Percentiles rank a stretch among this genome's conserved stretches.
Evolutionary conservation across 177 flowering plant genomes (phyloP).

Genomic region (Vitis hybrid): DNA sequence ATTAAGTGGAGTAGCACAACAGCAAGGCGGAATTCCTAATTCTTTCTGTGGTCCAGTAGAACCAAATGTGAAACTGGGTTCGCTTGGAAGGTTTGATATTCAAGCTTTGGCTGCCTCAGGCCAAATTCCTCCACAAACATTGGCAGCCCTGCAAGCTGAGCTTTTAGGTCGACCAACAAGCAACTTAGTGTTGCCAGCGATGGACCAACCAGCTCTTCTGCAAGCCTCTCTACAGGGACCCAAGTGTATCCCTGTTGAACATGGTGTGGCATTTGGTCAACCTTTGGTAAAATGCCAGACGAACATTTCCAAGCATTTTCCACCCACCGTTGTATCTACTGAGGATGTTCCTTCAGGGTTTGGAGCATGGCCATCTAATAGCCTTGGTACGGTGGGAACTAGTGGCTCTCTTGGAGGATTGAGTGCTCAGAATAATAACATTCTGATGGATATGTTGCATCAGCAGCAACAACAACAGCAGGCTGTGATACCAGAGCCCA

Average conservation of each 20-base stretch:
- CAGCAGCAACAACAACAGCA: constrained; percentile 37
- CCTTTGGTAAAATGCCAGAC: constrained; percentile 56
- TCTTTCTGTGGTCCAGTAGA: constrained; percentile 54
- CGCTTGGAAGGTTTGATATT: constrained; percentile 62
- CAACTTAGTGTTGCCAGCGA: constrained; percentile 41
- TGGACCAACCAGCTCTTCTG: constrained; percentile 52
- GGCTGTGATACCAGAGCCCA: constrained; percentile 35
- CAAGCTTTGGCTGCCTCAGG: constrained; percentile 83
- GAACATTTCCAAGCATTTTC: constrained; percentile 41
- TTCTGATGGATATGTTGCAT: constrained; percentile 48
- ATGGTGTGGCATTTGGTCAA: constrained; percentile 54
- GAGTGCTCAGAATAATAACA: constrained; percentile 38
- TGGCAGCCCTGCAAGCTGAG: constrained; percentile 76
- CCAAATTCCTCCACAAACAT: constrained; percentile 74
- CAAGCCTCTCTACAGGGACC: constrained; percentile 56
- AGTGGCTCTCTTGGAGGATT: constrained; percentile 29
- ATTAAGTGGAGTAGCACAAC: constrained; percentile 72
- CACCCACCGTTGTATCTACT: constrained; percentile 37
- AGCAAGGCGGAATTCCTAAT: constrained; percentile 51
- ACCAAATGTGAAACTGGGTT: constrained; percentile 38
- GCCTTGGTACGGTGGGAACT: constrained; percentile 32
- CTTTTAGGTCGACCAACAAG: constrained; percentile 62
- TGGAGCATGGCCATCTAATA: constrained; percentile 54
- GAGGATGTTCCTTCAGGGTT: constrained; percentile 48
- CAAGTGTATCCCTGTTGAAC: constrained; percentile 51